phyloP scores from a whole-genome alignment of 2,329 filamentous ascomycete genomes.

The Pezicula radicicola region DNA sequence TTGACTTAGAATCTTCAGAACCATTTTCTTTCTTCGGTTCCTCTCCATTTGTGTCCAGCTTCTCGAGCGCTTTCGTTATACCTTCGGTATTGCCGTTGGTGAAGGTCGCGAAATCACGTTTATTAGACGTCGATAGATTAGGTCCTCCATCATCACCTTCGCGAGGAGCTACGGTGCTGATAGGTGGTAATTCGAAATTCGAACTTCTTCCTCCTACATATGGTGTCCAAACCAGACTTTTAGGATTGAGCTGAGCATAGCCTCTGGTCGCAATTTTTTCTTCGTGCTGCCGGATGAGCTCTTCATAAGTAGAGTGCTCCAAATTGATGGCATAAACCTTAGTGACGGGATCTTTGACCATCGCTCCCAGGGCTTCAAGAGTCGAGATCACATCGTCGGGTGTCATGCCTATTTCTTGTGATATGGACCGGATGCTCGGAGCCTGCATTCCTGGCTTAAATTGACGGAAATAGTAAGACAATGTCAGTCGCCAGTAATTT shows the following conservation, averaged over 20 bases:
- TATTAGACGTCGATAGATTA: slow-evolving; percentile 13
- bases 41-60: slow-evolving; percentile 20
- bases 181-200: slow-evolving; percentile 76
- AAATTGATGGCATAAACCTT: slow-evolving; percentile 86
- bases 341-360: slow-evolving; percentile 86
- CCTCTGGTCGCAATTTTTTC: slow-evolving; percentile 54
- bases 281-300: slow-evolving; percentile 88
- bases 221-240: slow-evolving; percentile 87
- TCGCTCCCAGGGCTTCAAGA: slow-evolving; percentile 81
- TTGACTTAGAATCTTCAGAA: slow-evolving; percentile 14
- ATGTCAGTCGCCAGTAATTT: slow-evolving; percentile 90
- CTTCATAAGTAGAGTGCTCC: slow-evolving; percentile 78
- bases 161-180: slow-evolving; percentile 84
- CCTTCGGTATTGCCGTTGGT: slow-evolving; percentile 20
- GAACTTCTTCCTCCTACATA: slow-evolving; percentile 91
- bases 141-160: slow-evolving; percentile 58
- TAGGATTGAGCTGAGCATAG: slow-evolving; percentile 79
- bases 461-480: slow-evolving; percentile 79
- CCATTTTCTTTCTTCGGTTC: slow-evolving; percentile 13
- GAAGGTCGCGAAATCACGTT: slow-evolving; percentile 21
- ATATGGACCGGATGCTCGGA: slow-evolving; percentile 66
- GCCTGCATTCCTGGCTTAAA: slow-evolving; percentile 49
- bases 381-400: slow-evolving; percentile 94
- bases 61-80: slow-evolving; percentile 23
- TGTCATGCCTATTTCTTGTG: slow-evolving; percentile 90